Evolutionary conservation across 805 yeast species (phyloP), one percentile per base, ranked within the genome.

Genomic region (Sugiyamaella marilandica): DNA sequence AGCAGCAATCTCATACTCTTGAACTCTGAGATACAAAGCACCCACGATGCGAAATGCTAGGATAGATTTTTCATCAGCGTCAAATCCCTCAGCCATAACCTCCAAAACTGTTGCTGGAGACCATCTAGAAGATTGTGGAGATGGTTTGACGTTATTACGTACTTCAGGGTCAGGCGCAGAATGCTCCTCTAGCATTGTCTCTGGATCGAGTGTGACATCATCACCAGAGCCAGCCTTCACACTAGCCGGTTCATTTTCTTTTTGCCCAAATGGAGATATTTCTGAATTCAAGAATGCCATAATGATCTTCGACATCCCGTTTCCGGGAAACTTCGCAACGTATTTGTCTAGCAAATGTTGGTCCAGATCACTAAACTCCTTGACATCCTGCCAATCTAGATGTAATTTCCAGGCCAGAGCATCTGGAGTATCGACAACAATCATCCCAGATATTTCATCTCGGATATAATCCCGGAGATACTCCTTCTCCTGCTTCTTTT

Each of bases 351-450:
- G 57, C 3, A 74, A 64, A 9, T 66, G 67, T 14, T 72, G 62
- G 48, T 83, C 83, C 46, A 85, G 64, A 1, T 76, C 75, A 9
- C 71, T 67, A 4, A 89, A 65, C 2, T 74, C 68, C 5, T 64
- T 64, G 7, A 75, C 76, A 65, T 90, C 96, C 24, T 71, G 59
- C 85, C 92, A 85, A 57, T 90, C 94, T 53, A 89, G 78, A 61
- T 80, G 81, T 10, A 83, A 62, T 36, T 76, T 74, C 96, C 96
- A 91, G 0, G 90, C 87, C 31, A 77, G 70, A 35, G 79, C 72
- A 5, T 82, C 81, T 1, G 77, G 75, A 19, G 84, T 79, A 37
- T 80, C 77, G 13, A 92, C 80, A 13, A 84, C 70, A 2, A 90
- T 80, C 83, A 91, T 80, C 34, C 85, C 95, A 11, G 81, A 83